Conservation (phyloP, 192 early-diverging fungal species). For the Backusella australiensis region DNA sequence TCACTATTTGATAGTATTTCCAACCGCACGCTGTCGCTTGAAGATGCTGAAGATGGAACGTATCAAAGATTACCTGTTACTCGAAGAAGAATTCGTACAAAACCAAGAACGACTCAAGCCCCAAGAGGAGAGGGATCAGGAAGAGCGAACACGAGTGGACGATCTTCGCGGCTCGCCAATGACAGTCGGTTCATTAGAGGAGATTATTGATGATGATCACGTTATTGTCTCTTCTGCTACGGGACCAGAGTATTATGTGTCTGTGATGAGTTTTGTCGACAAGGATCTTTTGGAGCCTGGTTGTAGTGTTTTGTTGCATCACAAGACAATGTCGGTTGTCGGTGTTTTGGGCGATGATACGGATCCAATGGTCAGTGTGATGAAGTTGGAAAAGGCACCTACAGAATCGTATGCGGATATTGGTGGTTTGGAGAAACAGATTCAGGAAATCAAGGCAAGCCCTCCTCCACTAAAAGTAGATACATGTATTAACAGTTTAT, state of each 20-base stretch:
- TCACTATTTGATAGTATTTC: slow-evolving; percentile 68
- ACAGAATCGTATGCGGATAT: slow-evolving; percentile 98
- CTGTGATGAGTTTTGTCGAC: slow-evolving; percentile 97
- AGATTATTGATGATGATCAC: slow-evolving; percentile 99
- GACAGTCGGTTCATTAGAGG: slow-evolving; percentile 93
- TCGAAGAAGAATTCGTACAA: slow-evolving; percentile 99
- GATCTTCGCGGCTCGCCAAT: slow-evolving; percentile 96
- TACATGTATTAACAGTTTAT: neutral
- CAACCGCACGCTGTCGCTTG: slow-evolving; percentile 94
- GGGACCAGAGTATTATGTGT: slow-evolving; percentile 96
- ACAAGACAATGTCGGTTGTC: slow-evolving; percentile 87
- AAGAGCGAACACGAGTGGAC: slow-evolving; percentile 93
- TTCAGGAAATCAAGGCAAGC: slow-evolving; percentile 85
- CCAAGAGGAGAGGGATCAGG: slow-evolving; percentile 90
- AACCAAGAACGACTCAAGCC: slow-evolving; percentile 99
- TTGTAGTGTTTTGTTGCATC: slow-evolving; percentile 92
- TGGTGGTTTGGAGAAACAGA: slow-evolving; percentile 95
- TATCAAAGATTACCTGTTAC: slow-evolving; percentile 96
- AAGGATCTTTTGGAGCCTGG: slow-evolving; percentile 98
- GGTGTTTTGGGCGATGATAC: slow-evolving; percentile 94
- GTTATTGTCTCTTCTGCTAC: slow-evolving; percentile 92
- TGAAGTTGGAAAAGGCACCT: slow-evolving; percentile 99
- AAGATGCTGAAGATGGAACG: slow-evolving; percentile 97
- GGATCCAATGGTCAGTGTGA: slow-evolving; percentile 99
- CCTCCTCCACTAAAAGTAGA: slow-evolving; percentile 12